Conservation (phyloP, 371 early-diverging fungal species). For the Nosema muscidifuracis region DNA sequence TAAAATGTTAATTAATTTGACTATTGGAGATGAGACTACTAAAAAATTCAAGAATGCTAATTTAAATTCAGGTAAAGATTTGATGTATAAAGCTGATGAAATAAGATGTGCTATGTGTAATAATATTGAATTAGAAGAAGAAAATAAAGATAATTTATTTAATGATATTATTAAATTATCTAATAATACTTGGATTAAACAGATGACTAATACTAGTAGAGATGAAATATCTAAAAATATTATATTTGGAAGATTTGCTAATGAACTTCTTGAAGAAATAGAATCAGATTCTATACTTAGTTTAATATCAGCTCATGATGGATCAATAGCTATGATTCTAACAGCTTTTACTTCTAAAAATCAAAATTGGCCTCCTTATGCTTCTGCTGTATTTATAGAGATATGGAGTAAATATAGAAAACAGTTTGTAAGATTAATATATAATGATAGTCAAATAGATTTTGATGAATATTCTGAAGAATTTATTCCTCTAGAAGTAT, state of each 20-base stretch:
- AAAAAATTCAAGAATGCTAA: neutral
- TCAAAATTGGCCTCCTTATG: conserved; percentile 50
- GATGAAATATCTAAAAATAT: conserved; percentile 2
- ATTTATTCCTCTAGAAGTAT: conserved; percentile 29
- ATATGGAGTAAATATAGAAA: conserved; percentile 32
- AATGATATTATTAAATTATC: conserved; percentile 26
- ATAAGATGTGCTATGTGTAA: conserved; percentile 31
- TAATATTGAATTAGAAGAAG: conserved; percentile 25
- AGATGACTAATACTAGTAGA: conserved; percentile 4
- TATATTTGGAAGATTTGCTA: conserved; percentile 44
- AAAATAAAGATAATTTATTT: conserved; percentile 17
- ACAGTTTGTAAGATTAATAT: conserved; percentile 46
- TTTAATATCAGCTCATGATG: conserved; percentile 56
- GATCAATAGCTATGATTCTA: conserved; percentile 36
- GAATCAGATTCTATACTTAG: conserved; percentile 3
- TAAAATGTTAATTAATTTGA: neutral
- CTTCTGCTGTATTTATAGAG: conserved; percentile 57
- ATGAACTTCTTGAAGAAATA: conserved; percentile 14
- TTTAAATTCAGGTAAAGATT: neutral
- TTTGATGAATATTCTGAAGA: conserved; percentile 25
- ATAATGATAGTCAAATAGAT: conserved; percentile 28
- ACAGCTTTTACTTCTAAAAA: conserved; percentile 34
- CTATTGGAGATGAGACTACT: neutral
- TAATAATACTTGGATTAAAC: conserved; percentile 22
- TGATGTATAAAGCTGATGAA: neutral